Percentiles rank a stretch among this genome's conserved stretches.
Conservation (phyloP, 2,329 filamentous ascomycete species). For the Talaromyces sp. region DNA sequence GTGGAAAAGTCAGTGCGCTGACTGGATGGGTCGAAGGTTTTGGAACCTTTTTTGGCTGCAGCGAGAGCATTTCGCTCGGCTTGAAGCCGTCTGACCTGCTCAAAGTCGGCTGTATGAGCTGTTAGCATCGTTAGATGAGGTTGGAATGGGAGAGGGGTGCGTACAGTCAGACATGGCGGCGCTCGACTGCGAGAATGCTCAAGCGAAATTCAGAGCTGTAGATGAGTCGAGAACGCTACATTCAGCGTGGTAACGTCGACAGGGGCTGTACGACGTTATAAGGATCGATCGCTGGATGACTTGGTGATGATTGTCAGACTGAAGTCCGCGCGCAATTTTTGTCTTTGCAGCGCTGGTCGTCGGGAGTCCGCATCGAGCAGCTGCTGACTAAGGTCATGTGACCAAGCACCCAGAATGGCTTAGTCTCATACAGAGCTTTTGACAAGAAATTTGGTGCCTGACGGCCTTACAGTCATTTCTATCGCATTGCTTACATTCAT, state of each 20-base stretch:
- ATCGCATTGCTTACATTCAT: background rate
- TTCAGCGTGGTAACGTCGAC: constrained; percentile 33
- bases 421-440: background rate
- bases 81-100: constrained; percentile 81
- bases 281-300: constrained; percentile 7
- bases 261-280: constrained; percentile 28
- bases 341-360: constrained; percentile 8
- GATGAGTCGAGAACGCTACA: constrained; percentile 32
- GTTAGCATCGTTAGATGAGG: constrained; percentile 24
- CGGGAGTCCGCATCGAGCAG: constrained; percentile 10
- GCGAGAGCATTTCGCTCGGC: constrained; percentile 83
- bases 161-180: constrained; percentile 46
- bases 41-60: constrained; percentile 74
- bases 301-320: constrained; percentile 1
- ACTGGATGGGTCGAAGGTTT: constrained; percentile 70
- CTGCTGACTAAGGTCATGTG: constrained; percentile 7
- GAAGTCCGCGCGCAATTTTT: constrained; percentile 17
- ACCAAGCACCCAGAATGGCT: background rate
- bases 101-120: constrained; percentile 65
- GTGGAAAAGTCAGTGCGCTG: constrained; percentile 80
- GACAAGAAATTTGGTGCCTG: background rate
- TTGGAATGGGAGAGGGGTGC: constrained; percentile 21
- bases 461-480: background rate
- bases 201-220: constrained; percentile 28
- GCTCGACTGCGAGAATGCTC: constrained; percentile 21